Evolutionary conservation across 2,329 filamentous ascomycete genomes (phyloP).

Genomic region (Chalara sp.): DNA sequence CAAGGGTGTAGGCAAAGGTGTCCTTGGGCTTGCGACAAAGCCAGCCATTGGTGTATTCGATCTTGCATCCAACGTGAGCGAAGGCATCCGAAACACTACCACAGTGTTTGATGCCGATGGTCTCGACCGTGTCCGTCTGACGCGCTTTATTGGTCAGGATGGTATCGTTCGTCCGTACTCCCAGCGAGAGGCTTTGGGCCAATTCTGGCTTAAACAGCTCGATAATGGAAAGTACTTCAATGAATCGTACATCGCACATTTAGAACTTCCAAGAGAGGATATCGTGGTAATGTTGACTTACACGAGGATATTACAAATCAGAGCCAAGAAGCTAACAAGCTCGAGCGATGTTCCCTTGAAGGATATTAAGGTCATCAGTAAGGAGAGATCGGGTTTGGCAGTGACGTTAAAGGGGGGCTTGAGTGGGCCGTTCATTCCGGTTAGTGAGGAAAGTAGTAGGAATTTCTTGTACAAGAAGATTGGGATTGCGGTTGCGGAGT

Average conservation of each 20-base stretch:
- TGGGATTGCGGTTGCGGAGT: slow-evolving; percentile 59
- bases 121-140: slow-evolving; percentile 87
- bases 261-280: slow-evolving; percentile 84
- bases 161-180: slow-evolving; percentile 93
- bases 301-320: slow-evolving; percentile 80
- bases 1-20: slow-evolving; percentile 93
- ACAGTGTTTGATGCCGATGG: slow-evolving; percentile 95
- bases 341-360: slow-evolving; percentile 97
- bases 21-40: slow-evolving; percentile 92
- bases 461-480: slow-evolving; percentile 60
- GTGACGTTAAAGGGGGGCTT: slow-evolving; percentile 82
- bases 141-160: slow-evolving; percentile 85
- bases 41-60: slow-evolving; percentile 95
- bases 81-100: slow-evolving; percentile 96
- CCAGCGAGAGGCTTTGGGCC: slow-evolving; percentile 88
- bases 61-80: slow-evolving; percentile 91
- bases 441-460: slow-evolving; percentile 74
- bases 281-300: slow-evolving; percentile 88
- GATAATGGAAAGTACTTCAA: slow-evolving; percentile 98
- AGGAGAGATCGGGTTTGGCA: slow-evolving; percentile 90
- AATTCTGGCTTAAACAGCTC: slow-evolving; percentile 98
- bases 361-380: slow-evolving; percentile 93
- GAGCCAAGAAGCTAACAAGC: slow-evolving; percentile 74
- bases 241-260: slow-evolving; percentile 92
- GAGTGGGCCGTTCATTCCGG: slow-evolving; percentile 90